These are phyloP conservation scores for Ceratocystis destructans DNA, from an alignment of 2,329 filamentous ascomycete species.

Conservation along the genomic window DNA sequence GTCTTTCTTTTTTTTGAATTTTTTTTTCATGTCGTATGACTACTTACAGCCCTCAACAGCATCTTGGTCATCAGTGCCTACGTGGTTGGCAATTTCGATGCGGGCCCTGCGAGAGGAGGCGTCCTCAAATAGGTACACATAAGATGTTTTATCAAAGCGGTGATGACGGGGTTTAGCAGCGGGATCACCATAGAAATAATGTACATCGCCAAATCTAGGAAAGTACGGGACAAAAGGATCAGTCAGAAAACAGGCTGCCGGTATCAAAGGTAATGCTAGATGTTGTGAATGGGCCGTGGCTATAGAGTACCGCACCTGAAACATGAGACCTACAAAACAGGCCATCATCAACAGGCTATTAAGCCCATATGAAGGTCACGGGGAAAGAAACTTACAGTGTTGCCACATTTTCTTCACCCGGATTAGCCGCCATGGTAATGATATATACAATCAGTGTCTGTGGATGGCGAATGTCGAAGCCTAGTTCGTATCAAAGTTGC, in stretches of 20 bases:
- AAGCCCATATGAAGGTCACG: neutral
- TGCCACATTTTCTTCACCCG: constrained; percentile 38
- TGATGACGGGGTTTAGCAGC: constrained; percentile 57
- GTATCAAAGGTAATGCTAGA: neutral
- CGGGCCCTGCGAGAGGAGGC: constrained; percentile 52
- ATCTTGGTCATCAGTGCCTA: constrained; percentile 63
- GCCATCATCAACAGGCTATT: neutral
- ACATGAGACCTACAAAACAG: neutral
- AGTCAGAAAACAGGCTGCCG: neutral
- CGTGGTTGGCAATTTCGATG: constrained; percentile 62
- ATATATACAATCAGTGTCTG: neutral
- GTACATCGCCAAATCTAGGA: constrained; percentile 58
- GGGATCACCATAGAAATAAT: constrained; percentile 64
- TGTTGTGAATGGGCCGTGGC: neutral
- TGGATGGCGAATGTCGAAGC: neutral
- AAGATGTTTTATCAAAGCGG: constrained; percentile 66
- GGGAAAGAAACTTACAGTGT: constrained; percentile 32
- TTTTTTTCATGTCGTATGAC: constrained; percentile 35
- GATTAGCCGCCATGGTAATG: constrained; percentile 32
- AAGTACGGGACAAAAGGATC: constrained; percentile 4
- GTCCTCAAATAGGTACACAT: constrained; percentile 69
- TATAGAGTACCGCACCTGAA: neutral
- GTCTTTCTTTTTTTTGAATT: constrained; percentile 29
- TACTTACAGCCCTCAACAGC: constrained; percentile 62
- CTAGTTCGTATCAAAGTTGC: neutral